Conservation (phyloP, 2,329 filamentous ascomycete genomes). For the Fusarium kyushuense region DNA sequence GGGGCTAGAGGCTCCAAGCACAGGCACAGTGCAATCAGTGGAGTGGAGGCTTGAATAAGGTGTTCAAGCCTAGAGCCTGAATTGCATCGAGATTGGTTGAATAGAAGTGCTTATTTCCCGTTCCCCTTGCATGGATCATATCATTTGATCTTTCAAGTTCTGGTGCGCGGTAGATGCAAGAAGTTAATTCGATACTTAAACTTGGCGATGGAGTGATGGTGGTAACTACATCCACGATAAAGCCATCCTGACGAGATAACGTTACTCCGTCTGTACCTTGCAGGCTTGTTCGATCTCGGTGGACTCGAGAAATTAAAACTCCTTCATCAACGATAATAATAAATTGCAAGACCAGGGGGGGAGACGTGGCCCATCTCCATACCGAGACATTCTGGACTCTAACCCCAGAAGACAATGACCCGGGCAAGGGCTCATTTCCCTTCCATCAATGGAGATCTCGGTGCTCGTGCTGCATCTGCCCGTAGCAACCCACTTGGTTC, state of each 20-base stretch:
- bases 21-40: slow-evolving; percentile 29
- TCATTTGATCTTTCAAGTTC: slow-evolving; percentile 9
- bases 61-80: slow-evolving; percentile 14
- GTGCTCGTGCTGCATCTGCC: slow-evolving; percentile 19
- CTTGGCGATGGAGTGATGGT: neutral
- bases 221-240: slow-evolving; percentile 5
- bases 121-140: slow-evolving; percentile 30
- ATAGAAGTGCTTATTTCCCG: slow-evolving; percentile 22
- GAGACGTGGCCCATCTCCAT: slow-evolving; percentile 29
- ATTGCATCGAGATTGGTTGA: slow-evolving; percentile 44
- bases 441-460: slow-evolving; percentile 32
- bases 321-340: slow-evolving; percentile 40
- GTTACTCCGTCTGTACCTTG: slow-evolving; percentile 12
- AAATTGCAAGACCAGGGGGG: slow-evolving; percentile 45
- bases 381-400: slow-evolving; percentile 35
- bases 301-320: slow-evolving; percentile 46
- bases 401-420: slow-evolving; percentile 30
- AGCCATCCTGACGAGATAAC: neutral
- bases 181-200: slow-evolving; percentile 24
- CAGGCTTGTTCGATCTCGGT: slow-evolving; percentile 31
- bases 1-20: slow-evolving; percentile 9
- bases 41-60: slow-evolving; percentile 21
- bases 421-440: slow-evolving; percentile 44
- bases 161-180: slow-evolving; percentile 20
- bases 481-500: slow-evolving; percentile 16